phyloP scores from a whole-genome alignment of 768 basidiomycete species.

The Amyloporia xantha region DNA sequence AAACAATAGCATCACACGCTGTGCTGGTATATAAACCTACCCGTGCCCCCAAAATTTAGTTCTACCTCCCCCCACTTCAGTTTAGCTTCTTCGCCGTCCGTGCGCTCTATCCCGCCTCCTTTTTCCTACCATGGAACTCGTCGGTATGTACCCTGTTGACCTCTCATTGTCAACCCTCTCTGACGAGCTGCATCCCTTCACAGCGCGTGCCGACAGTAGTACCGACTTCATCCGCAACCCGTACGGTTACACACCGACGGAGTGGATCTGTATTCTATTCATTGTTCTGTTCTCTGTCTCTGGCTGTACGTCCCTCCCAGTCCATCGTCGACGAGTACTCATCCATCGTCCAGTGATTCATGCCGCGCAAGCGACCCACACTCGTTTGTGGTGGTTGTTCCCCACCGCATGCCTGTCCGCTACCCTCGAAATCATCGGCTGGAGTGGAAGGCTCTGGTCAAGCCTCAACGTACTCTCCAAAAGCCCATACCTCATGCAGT shows the following conservation, averaged over 20 bases:
- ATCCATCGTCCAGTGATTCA: constrained; percentile 13
- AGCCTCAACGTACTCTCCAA: constrained; percentile 16
- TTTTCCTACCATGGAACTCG: not conserved
- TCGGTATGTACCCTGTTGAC: too few species aligned
- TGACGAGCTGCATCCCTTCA: not conserved
- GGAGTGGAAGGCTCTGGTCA: too few species aligned
- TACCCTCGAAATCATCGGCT: constrained; percentile 31
- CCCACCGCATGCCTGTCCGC: constrained; percentile 27
- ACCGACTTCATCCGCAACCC: not conserved
- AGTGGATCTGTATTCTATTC: constrained; percentile 29
- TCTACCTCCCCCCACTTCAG: not conserved
- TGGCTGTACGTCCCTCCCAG: constrained; percentile 19
- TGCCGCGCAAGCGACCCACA: constrained; percentile 22
- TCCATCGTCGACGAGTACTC: not conserved
- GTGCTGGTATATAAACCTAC: too few species aligned
- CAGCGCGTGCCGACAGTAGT: not conserved
- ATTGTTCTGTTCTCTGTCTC: constrained; percentile 27
- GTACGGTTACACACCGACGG: too few species aligned
- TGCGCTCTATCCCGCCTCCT: not conserved
- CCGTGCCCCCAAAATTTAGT: not conserved
- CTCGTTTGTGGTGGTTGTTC: constrained; percentile 29
- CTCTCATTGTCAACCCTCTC: not conserved
- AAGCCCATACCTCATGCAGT: constrained; percentile 38
- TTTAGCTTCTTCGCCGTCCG: not conserved
- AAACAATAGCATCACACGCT: too few species aligned